phyloP scores from a whole-genome alignment of 2,329 filamentous ascomycete genomes.

The Didymella keratinophila region DNA sequence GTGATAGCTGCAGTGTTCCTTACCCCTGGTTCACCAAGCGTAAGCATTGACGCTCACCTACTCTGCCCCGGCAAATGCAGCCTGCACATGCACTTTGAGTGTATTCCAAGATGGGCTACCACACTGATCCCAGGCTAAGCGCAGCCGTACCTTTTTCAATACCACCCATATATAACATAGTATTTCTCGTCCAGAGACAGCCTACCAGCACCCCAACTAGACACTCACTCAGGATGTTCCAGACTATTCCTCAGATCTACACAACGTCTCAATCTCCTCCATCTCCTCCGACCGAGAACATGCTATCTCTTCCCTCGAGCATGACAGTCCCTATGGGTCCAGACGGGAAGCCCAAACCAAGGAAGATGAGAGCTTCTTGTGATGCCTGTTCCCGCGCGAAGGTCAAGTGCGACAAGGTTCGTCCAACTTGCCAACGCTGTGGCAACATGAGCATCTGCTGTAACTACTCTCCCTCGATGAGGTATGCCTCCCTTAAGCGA shows the following conservation, averaged over 20 bases:
- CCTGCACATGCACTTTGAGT: conserved; percentile 30
- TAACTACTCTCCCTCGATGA: conserved; percentile 52
- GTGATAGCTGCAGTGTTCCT: conserved; percentile 40
- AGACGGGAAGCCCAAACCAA: conserved; percentile 41
- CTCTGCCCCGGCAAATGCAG: conserved; percentile 36
- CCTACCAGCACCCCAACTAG: conserved; percentile 23
- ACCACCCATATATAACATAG: conserved; percentile 44
- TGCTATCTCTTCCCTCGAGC: conserved; percentile 31
- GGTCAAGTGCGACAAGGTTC: conserved; percentile 50
- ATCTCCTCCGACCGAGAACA: conserved; percentile 37
- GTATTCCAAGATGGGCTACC: conserved; percentile 38
- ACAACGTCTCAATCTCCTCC: conserved; percentile 31
- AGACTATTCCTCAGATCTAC: conserved; percentile 38
- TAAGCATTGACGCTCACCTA: conserved; percentile 43
- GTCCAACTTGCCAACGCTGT: conserved; percentile 48
- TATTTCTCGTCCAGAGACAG: conserved; percentile 27
- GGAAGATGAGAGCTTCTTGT: conserved; percentile 50
- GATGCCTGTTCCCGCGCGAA: conserved; percentile 51
- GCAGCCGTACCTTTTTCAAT: conserved; percentile 27
- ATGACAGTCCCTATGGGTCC: conserved; percentile 33
- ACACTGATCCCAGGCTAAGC: conserved; percentile 25
- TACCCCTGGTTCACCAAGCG: conserved; percentile 39
- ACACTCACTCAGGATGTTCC: conserved; percentile 39
- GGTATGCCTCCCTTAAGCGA: conserved; percentile 32
- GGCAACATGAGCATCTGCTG: conserved; percentile 50